These are phyloP conservation scores for Rhizophora mangle DNA, from an alignment of 345 rosid genomes.

Conservation along the genomic window DNA sequence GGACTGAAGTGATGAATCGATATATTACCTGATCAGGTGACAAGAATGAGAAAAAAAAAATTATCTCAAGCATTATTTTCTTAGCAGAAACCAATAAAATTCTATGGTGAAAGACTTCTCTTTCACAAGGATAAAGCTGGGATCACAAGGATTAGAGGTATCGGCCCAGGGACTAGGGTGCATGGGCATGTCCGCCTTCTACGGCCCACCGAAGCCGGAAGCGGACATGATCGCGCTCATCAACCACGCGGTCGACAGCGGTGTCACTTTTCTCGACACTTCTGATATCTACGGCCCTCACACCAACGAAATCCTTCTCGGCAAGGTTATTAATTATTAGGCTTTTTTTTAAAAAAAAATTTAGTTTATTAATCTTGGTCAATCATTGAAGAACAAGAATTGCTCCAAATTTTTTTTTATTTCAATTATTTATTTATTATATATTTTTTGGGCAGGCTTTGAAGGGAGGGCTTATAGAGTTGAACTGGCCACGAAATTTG, in stretches of 20 bases:
- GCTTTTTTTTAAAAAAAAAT: too few species aligned
- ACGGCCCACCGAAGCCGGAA: slow-evolving; percentile 47
- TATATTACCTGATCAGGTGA: neutral
- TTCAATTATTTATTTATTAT: too few species aligned
- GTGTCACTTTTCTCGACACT: slow-evolving; percentile 52
- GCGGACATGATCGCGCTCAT: slow-evolving; percentile 49
- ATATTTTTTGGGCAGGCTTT: slow-evolving; percentile 37
- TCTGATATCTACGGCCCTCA: slow-evolving; percentile 47
- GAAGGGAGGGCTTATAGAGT: slow-evolving; percentile 50
- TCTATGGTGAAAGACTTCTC: too few species aligned
- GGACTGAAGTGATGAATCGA: neutral
- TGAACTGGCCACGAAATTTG: slow-evolving; percentile 65
- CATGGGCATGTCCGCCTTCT: slow-evolving; percentile 49
- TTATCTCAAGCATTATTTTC: too few species aligned
- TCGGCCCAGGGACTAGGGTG: slow-evolving; percentile 59
- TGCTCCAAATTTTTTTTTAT: too few species aligned
- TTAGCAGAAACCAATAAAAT: too few species aligned
- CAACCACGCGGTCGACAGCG: slow-evolving; percentile 45
- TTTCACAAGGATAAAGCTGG: slow-evolving; percentile 48
- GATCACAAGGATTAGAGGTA: slow-evolving; percentile 51
- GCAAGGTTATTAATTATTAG: slow-evolving; percentile 23
- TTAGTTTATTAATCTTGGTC: too few species aligned
- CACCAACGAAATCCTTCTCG: slow-evolving; percentile 51
- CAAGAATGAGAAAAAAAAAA: neutral
- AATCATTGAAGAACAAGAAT: too few species aligned